These are phyloP conservation scores for Dothidotthia symphoricarpi DNA, from an alignment of 2,329 filamentous ascomycete genomes.

Conservation along the genomic window DNA sequence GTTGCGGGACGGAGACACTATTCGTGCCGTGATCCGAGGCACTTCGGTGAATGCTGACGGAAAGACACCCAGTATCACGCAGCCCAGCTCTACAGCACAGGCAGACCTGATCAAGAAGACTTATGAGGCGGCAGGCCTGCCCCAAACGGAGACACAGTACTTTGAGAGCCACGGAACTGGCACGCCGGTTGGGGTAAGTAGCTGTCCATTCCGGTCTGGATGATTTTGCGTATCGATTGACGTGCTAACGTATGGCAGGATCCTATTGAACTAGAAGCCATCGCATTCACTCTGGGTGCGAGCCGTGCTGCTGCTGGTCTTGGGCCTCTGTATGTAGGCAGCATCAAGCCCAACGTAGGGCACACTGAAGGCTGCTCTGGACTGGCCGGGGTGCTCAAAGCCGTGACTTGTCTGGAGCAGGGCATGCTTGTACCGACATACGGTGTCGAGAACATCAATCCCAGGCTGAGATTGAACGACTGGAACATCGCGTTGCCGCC, in stretches of 20 bases:
- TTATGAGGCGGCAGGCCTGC: constrained; percentile 30
- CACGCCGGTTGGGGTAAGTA: too few relatives aligned
- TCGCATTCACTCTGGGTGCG: too few relatives aligned
- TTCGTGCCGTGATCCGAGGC: constrained; percentile 27
- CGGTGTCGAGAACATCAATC: constrained; percentile 17
- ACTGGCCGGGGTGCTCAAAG: constrained; percentile 30
- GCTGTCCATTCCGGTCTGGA: too few relatives aligned
- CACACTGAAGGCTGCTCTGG: constrained; percentile 29
- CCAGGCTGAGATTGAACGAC: constrained; percentile 6
- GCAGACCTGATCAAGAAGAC: constrained; percentile 3
- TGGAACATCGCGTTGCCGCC: too few relatives aligned
- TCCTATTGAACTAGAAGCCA: constrained; percentile 23
- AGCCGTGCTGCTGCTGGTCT: too few relatives aligned
- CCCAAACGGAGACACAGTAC: constrained; percentile 20
- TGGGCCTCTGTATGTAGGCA: too few relatives aligned
- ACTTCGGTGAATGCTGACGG: constrained; percentile 20
- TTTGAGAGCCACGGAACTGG: constrained; percentile 54
- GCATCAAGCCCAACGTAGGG: constrained; percentile 34
- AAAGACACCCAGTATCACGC: constrained; percentile 9
- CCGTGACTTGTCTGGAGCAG: constrained; percentile 22
- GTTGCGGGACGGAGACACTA: constrained; percentile 26
- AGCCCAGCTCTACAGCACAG: constrained; percentile 47
- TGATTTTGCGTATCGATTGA: too few relatives aligned
- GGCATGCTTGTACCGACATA: constrained; percentile 22
- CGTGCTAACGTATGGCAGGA: too few relatives aligned